These are phyloP conservation scores for Mycena pura DNA, from an alignment of 768 basidiomycete genomes.

Conservation along the genomic window DNA sequence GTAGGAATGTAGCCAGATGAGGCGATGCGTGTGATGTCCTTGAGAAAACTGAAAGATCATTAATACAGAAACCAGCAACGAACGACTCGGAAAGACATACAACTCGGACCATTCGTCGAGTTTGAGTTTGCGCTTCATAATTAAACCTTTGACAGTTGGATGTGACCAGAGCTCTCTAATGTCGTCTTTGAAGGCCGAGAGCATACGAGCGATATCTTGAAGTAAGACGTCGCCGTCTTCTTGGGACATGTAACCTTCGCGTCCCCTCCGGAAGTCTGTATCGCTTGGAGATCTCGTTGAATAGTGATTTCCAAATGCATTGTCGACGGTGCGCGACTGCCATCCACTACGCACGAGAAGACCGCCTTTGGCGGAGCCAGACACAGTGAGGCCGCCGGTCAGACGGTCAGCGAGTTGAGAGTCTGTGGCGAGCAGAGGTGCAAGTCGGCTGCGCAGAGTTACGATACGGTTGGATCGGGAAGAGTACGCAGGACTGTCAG, in stretches of 20 bases:
- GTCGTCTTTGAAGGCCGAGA: conserved; percentile 65
- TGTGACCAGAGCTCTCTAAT: conserved; percentile 78
- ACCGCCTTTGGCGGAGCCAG: conserved; percentile 77
- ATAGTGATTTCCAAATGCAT: conserved; percentile 51
- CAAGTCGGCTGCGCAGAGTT: conserved; percentile 63
- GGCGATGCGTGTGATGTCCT: conserved; percentile 75
- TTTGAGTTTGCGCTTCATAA: conserved; percentile 71
- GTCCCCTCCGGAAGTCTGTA: conserved; percentile 40
- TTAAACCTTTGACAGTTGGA: conserved; percentile 71
- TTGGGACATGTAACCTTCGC: conserved; percentile 41
- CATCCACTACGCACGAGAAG: conserved; percentile 83
- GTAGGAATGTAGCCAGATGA: conserved; percentile 74
- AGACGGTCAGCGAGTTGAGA: conserved; percentile 70
- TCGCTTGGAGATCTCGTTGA: conserved; percentile 37
- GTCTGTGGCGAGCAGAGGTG: conserved; percentile 67
- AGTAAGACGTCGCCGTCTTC: conserved; percentile 59
- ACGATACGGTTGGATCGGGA: conserved; percentile 47
- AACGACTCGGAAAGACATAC: conserved; percentile 51
- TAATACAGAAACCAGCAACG: conserved; percentile 14
- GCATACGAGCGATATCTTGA: conserved; percentile 65
- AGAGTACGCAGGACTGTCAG: conserved; percentile 37
- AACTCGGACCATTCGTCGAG: conserved; percentile 91
- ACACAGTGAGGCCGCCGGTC: conserved; percentile 74
- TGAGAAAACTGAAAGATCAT: conserved; percentile 65
- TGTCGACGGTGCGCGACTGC: conserved; percentile 74